Base-by-base conservation (phyloP, 768 basidiomycete genomes). In the Lanmaoa rubissima region DNA sequence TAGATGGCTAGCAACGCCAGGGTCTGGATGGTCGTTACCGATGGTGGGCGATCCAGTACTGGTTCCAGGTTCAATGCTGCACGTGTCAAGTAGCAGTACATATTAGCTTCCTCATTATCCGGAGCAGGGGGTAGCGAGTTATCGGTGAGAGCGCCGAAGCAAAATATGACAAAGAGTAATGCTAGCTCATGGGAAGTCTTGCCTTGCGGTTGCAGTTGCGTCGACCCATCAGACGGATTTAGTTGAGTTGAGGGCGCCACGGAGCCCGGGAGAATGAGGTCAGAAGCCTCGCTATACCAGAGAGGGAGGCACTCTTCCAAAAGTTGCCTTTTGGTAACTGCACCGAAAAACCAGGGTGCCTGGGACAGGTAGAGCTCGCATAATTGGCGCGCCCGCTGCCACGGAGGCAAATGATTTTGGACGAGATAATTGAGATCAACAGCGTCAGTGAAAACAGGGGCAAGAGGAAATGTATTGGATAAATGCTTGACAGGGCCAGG, bases 291-390 rank as follows among this genome's bases (percentile, higher is more conserved):
- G n/a, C 69, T 69, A 57, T 86, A 88, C 83, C 84, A 87, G 42
- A 81, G 61, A 16, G 86, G 86, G n/a, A 88, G 72, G 17, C 83
- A 70, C 57, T 87, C 85, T 54, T 87, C 82, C n/a, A 81, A 69
- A 10, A 88, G 70, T 58, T 91, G 88, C 16, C 74, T 75, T 43
- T 77, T 75, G 3, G 84, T 84, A 38, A 90, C 82, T 2, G 87
- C 84, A 21, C 87, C 85, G 55, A 88, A 89, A 66, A 90, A 88
- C 89, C 89, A 91, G 0, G 86, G 85, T 3, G 88, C 86, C 64
- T 87, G 84, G n/a, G 85, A 84, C 40, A 90, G 78, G 68, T 90
- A 91, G 13, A 88, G 75, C n/a, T 83, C 79, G 61, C 79, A 80
- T 35, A 91, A 76, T 34, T 82, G 78, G 44, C 70, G 74, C 0